phyloP scores from a whole-genome alignment of 1,139 yeast species.

The Arxiozyma slooffiae region DNA sequence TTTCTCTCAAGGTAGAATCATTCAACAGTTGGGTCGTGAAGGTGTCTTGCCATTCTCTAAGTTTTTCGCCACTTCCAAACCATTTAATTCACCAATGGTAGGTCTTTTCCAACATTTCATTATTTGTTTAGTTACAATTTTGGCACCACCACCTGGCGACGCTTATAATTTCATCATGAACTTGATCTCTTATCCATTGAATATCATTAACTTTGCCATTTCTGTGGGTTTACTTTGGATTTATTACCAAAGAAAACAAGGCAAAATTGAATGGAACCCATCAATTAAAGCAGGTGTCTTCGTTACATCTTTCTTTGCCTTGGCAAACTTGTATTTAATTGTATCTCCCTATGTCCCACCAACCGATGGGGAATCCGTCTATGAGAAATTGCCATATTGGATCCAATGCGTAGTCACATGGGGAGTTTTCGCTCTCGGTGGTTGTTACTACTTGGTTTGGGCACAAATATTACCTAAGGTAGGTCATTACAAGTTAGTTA shows the following conservation, averaged over 20 bases:
- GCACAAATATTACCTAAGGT: slow-evolving; percentile 47
- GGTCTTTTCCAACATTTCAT: slow-evolving; percentile 48
- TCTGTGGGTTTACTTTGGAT: slow-evolving; percentile 65
- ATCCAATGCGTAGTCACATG: slow-evolving; percentile 76
- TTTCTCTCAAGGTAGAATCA: slow-evolving; percentile 68
- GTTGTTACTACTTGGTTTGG: slow-evolving; percentile 63
- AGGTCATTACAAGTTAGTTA: slow-evolving; percentile 50
- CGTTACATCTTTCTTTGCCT: slow-evolving; percentile 52
- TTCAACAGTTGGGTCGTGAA: slow-evolving; percentile 65
- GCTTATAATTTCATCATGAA: slow-evolving; percentile 69
- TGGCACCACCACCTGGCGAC: slow-evolving; percentile 67
- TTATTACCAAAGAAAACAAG: slow-evolving; percentile 46
- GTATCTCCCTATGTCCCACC: slow-evolving; percentile 82
- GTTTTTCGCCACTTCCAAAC: slow-evolving; percentile 44
- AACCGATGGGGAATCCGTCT: slow-evolving; percentile 52
- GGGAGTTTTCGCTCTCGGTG: slow-evolving; percentile 68
- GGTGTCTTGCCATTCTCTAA: slow-evolving; percentile 61
- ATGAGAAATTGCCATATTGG: slow-evolving; percentile 62
- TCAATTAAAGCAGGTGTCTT: slow-evolving; percentile 62
- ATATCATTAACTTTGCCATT: slow-evolving; percentile 59
- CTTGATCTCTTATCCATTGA: slow-evolving; percentile 66
- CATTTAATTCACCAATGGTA: slow-evolving; percentile 40
- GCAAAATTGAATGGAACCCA: slow-evolving; percentile 58
- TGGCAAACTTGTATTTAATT: slow-evolving; percentile 61
- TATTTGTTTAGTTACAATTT: slow-evolving; percentile 44